Conservation (phyloP, 2,329 filamentous ascomycete genomes). For the Monosporascus cannonballus region DNA sequence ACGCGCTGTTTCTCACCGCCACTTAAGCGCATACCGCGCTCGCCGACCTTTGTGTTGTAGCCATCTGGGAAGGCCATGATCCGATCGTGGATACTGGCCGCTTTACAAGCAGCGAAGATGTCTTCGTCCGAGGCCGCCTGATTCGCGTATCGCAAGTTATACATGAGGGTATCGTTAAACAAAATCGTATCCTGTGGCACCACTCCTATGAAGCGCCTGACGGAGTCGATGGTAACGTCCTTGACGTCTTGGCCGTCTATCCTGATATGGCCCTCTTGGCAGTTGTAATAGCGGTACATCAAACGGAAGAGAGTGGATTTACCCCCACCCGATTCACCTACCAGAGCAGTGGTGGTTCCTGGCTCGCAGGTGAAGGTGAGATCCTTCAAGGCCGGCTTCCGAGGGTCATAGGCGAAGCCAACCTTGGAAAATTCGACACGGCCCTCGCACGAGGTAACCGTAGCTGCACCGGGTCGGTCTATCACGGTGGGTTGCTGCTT, state of each 20-base stretch:
- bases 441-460: conserved; percentile 65
- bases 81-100: conserved; percentile 88
- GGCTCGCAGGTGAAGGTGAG: conserved; percentile 80
- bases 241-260: conserved; percentile 81
- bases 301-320: conserved; percentile 96
- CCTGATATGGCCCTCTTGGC: conserved; percentile 69
- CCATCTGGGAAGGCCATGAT: conserved; percentile 83
- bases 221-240: conserved; percentile 86
- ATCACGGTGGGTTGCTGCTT: conserved; percentile 91
- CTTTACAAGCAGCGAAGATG: conserved; percentile 73
- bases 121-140: conserved; percentile 74
- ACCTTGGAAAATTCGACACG: conserved; percentile 85
- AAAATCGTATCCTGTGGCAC: conserved; percentile 94
- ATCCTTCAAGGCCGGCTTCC: conserved; percentile 77
- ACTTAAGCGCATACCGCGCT: conserved; percentile 78
- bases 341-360: conserved; percentile 90
- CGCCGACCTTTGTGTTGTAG: conserved; percentile 86
- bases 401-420: conserved; percentile 81
- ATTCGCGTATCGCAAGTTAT: conserved; percentile 87
- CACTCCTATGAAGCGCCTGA: conserved; percentile 85
- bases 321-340: conserved; percentile 92
- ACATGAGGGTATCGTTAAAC: conserved; percentile 93
- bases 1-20: conserved; percentile 92
- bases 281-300: conserved; percentile 95
- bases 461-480: conserved; percentile 61